Percentiles rank a stretch among this genome's conserved stretches.
Conservation (phyloP, 2,329 filamentous ascomycete species). For the Penicillium sp. region DNA sequence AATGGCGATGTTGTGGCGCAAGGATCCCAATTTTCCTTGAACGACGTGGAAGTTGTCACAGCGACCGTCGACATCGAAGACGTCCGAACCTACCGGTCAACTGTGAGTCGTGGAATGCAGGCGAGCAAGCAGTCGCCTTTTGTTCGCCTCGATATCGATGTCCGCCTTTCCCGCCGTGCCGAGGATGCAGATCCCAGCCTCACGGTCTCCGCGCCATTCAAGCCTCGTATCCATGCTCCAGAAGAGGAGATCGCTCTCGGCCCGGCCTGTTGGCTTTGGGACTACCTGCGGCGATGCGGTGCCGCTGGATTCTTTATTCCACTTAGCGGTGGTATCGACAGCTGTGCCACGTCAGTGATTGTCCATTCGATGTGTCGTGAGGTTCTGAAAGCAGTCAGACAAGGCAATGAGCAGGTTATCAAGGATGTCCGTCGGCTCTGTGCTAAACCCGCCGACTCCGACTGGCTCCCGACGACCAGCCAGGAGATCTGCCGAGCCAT, state of each 20-base stretch:
- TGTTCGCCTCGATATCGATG: slow-evolving; percentile 40
- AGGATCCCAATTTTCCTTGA: slow-evolving; percentile 64
- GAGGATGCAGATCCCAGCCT: slow-evolving; percentile 49
- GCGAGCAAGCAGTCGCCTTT: slow-evolving; percentile 32
- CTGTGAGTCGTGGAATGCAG: slow-evolving; percentile 34
- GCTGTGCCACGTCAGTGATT: slow-evolving; percentile 40
- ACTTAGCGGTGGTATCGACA: slow-evolving; percentile 43
- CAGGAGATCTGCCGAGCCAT: slow-evolving; percentile 61
- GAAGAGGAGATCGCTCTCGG: slow-evolving; percentile 69
- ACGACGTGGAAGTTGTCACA: slow-evolving; percentile 65
- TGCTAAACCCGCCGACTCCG: slow-evolving; percentile 48
- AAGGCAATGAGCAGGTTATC: slow-evolving; percentile 52
- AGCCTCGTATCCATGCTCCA: slow-evolving; percentile 58
- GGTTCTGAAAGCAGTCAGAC: slow-evolving; percentile 35
- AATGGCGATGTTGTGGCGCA: slow-evolving; percentile 66
- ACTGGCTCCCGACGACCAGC: slow-evolving; percentile 56
- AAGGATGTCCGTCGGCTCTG: slow-evolving; percentile 54
- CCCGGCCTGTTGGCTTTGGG: slow-evolving; percentile 64
- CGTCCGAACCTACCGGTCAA: slow-evolving; percentile 37
- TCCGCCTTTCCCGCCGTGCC: slow-evolving; percentile 32
- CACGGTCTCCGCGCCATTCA: slow-evolving; percentile 46
- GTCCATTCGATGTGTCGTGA: slow-evolving; percentile 43
- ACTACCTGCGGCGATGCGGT: slow-evolving; percentile 40
- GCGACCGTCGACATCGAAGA: slow-evolving; percentile 72
- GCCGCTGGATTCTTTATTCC: slow-evolving; percentile 42